phyloP scores from a whole-genome alignment of 2,329 filamentous ascomycete genomes.

The Phialophora chinensis region DNA sequence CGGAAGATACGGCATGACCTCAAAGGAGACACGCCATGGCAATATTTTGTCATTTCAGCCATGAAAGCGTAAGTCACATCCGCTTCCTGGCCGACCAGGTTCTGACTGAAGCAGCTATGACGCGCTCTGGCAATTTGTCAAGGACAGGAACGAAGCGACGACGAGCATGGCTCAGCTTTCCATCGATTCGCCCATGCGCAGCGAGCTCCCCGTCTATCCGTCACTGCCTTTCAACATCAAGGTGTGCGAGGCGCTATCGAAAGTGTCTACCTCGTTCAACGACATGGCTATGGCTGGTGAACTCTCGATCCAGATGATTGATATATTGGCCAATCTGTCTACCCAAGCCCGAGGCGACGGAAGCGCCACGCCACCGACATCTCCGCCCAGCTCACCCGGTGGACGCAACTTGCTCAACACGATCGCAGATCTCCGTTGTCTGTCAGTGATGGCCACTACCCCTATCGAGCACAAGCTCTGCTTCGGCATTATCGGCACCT shows the following conservation, averaged over 20 bases:
- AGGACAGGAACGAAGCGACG: slow-evolving; percentile 28
- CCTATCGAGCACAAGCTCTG: slow-evolving; percentile 32
- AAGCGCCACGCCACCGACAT: slow-evolving; percentile 20
- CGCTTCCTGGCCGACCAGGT: neutral
- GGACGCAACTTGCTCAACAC: slow-evolving; percentile 23
- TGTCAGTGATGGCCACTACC: slow-evolving; percentile 27
- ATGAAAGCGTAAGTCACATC: slow-evolving; percentile 24
- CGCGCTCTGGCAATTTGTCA: slow-evolving; percentile 31
- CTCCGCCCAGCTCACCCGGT: slow-evolving; percentile 14
- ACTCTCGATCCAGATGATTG: slow-evolving; percentile 33
- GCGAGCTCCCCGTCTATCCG: slow-evolving; percentile 31
- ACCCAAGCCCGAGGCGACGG: slow-evolving; percentile 17
- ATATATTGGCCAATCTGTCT: slow-evolving; percentile 28
- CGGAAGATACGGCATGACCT: slow-evolving; percentile 24
- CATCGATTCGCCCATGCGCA: slow-evolving; percentile 28
- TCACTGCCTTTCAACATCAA: slow-evolving; percentile 30
- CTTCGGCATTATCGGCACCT: slow-evolving; percentile 30
- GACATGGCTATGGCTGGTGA: slow-evolving; percentile 30
- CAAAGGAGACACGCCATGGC: slow-evolving; percentile 29
- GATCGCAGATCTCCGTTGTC: slow-evolving; percentile 27
- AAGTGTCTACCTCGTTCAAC: slow-evolving; percentile 29
- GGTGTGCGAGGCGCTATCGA: slow-evolving; percentile 29
- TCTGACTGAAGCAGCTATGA: slow-evolving; percentile 29
- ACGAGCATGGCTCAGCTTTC: slow-evolving; percentile 29
- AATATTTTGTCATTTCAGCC: slow-evolving; percentile 21